A percentile compares a stretch with the other conserved stretches of the same genome.
These are phyloP conservation scores for Lactarius sanguifluus DNA, from an alignment of 768 basidiomycete species.

Conservation along the genomic window DNA sequence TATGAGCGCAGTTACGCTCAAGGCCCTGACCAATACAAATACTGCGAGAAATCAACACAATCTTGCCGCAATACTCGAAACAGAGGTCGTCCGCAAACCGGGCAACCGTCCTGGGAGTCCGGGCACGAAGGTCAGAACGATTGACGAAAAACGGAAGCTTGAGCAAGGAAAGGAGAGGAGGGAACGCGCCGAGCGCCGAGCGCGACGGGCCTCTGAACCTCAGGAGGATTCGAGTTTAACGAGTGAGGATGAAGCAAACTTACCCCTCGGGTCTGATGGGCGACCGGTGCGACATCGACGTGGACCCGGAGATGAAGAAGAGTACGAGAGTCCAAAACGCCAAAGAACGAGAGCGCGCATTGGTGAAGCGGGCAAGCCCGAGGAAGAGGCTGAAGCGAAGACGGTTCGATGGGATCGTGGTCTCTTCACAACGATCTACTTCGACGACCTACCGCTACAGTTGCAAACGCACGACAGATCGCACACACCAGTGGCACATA, in stretches of 20 bases:
- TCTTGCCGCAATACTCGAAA: conserved; percentile 56
- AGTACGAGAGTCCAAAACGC: conserved; percentile 65
- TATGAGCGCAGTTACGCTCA: conserved; percentile 68
- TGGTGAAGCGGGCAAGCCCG: conserved; percentile 35
- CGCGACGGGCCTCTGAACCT: conserved; percentile 39
- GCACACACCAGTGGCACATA: conserved; percentile 40
- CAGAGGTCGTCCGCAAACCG: conserved; percentile 65
- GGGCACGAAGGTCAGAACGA: conserved; percentile 67
- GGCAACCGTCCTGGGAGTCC: conserved; percentile 78
- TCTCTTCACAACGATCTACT: conserved; percentile 56
- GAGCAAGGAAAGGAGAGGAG: conserved; percentile 53
- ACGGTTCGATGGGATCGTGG: conserved; percentile 80
- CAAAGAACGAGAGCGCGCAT: conserved; percentile 41
- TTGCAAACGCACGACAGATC: conserved; percentile 40
- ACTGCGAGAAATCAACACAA: conserved; percentile 73
- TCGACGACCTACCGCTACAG: conserved; percentile 62
- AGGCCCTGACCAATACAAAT: conserved; percentile 68
- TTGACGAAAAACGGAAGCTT: conserved; percentile 65
- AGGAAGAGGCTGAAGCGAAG: conserved; percentile 37
- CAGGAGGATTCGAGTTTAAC: conserved; percentile 30
- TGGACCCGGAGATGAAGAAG: conserved; percentile 80
- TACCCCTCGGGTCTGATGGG: conserved; percentile 37
- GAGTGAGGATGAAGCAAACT: conserved; percentile 33
- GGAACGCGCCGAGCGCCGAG: conserved; percentile 61
- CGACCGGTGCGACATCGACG: conserved; percentile 46